Evolutionary conservation across 371 early-diverging fungal species (phyloP), one percentile per base, ranked within the genome.

Genomic region (Mortierella sp.): DNA sequence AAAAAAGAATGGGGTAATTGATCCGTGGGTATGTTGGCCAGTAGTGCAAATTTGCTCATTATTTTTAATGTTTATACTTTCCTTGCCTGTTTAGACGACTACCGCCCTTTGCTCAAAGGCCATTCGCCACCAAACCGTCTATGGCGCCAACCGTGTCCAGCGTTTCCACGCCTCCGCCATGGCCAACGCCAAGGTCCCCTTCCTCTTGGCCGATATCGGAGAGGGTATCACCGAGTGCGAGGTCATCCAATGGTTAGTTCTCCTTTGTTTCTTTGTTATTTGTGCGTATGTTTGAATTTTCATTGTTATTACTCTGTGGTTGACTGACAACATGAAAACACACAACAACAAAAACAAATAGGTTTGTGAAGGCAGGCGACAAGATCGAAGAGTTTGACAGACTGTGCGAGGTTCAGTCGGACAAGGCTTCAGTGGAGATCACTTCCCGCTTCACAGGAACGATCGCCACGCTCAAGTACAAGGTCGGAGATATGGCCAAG

Each of bases 191-290:
- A 87, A 91, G 54, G 92, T 95, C n/a, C 95, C 97, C 4, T 99
- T 96, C 90, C 83, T 95, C 74, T 90, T 99, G 70, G 99, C 99
- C 5, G 99, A 99, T 90, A 98, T 99, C 80, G 99, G 99, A 49
- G 99, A 99, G 89, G 99, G 99, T 56, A 99, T 98, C 77, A 98
- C 97, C 5, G 99, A 99, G 88, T 97, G 97, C 87, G 99, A 99
- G 86, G 89, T 99, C 10, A 94, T 97, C 80, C 98, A 99, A 91
- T 99, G 99, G 99, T 98, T 38, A 29, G 2, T 10, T 51, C 48
- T 14, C 35, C 35, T 72, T n/a, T 35, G 16, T 21, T 21, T 21
- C 6, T 77, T 5, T 18, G 46, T 24, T 43, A 16, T 3, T 65
- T 35, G 18, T 32, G 51, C 48, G 41, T 43, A 21, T 8, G 7